Percentiles rank a stretch among this genome's conserved stretches.
Conservation (phyloP, 1,284 basidiomycete genomes). For the Sporisorium sorghi region DNA sequence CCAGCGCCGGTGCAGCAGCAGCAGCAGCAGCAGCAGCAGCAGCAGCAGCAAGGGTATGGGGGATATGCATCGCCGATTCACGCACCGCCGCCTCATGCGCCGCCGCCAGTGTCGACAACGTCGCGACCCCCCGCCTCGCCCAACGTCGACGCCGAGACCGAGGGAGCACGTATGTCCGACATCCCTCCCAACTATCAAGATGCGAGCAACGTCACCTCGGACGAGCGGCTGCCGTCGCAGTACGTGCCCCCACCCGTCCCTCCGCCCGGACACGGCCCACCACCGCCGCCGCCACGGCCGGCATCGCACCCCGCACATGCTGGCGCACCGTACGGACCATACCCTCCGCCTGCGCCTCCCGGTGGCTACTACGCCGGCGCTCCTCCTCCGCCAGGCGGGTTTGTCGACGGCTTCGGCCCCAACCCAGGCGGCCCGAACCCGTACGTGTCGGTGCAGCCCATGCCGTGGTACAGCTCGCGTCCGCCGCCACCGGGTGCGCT, state of each 20-base stretch:
- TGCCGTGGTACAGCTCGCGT: slow-evolving; percentile 14
- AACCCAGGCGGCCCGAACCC: slow-evolving; percentile 40
- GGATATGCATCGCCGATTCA: slow-evolving; percentile 10
- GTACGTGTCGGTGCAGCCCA: slow-evolving; percentile 20
- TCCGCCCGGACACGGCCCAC: slow-evolving; percentile 24
- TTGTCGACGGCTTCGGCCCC: slow-evolving; percentile 33
- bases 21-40: too few species aligned
- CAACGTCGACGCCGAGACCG: slow-evolving; percentile 43
- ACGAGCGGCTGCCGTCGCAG: slow-evolving; percentile 44
- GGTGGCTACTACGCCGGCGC: neutral
- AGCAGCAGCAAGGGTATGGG: slow-evolving; percentile 13
- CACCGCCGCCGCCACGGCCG: slow-evolving; percentile 11
- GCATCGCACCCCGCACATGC: slow-evolving; percentile 13
- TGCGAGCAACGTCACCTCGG: slow-evolving; percentile 30
- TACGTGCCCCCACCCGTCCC: slow-evolving; percentile 38
- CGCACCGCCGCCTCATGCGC: slow-evolving; percentile 16
- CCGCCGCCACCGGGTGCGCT: slow-evolving; percentile 40
- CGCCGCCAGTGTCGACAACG: slow-evolving; percentile 8
- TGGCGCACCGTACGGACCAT: slow-evolving; percentile 14
- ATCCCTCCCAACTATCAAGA: slow-evolving; percentile 52
- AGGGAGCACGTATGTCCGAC: slow-evolving; percentile 45
- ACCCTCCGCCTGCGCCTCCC: neutral
- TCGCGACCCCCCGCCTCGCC: slow-evolving; percentile 12
- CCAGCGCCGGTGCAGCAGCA: too few species aligned
- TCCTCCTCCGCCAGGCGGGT: slow-evolving; percentile 14